These are phyloP conservation scores for Udeniomyces megalosporus DNA, from an alignment of 768 basidiomycete species.

Conservation along the genomic window DNA sequence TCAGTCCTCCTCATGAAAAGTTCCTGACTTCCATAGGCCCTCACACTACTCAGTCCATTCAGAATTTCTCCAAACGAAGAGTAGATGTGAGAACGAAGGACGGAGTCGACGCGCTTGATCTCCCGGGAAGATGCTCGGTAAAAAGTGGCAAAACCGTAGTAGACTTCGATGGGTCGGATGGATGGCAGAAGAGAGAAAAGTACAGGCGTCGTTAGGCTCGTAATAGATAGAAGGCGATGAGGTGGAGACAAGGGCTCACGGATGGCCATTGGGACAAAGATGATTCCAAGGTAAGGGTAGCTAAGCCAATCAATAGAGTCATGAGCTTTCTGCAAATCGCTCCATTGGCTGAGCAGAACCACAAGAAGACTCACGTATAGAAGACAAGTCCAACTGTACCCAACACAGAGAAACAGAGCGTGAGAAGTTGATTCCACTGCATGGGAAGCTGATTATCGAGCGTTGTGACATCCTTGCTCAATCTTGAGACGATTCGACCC, in stretches of 20 bases:
- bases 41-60: neutral
- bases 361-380: slow-evolving; percentile 20
- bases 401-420: slow-evolving; percentile 20
- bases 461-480: slow-evolving; percentile 32
- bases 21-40: neutral
- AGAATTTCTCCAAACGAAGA: slow-evolving; percentile 16
- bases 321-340: too few relatives aligned
- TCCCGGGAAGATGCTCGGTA: slow-evolving; percentile 22
- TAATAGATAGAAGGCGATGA: too few relatives aligned
- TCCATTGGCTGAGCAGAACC: too few relatives aligned
- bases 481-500: slow-evolving; percentile 3
- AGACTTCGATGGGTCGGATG: too few relatives aligned
- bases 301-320: too few relatives aligned
- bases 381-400: slow-evolving; percentile 23
- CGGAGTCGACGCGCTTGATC: slow-evolving; percentile 22
- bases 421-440: slow-evolving; percentile 16
- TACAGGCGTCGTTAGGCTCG: too few relatives aligned
- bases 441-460: slow-evolving; percentile 38
- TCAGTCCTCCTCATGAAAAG: slow-evolving; percentile 4
- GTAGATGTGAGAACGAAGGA: slow-evolving; percentile 21
- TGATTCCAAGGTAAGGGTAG: slow-evolving; percentile 22
- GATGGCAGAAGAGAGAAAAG: too few relatives aligned
- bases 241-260: too few relatives aligned
- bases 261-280: slow-evolving; percentile 21
- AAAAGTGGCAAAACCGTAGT: slow-evolving; percentile 17